Conservation (phyloP, 805 yeast genomes). For the Kregervanrija delftensis region DNA sequence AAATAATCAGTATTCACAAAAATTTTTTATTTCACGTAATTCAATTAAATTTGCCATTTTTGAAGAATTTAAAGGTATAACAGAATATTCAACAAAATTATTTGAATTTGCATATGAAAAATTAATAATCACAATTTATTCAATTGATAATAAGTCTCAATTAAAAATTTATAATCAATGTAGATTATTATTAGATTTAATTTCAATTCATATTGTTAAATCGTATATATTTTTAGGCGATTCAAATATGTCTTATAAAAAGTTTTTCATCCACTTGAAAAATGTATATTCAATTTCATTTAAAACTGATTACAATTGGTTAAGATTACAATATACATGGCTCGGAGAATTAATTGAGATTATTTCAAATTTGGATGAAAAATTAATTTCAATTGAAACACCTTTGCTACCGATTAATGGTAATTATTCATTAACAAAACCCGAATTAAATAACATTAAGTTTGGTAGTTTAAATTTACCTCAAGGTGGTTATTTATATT, state of each 20-base stretch:
- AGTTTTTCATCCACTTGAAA: conserved; percentile 57
- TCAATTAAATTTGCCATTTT: conserved; percentile 44
- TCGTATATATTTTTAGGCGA: conserved; percentile 53
- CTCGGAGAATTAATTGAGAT: conserved; percentile 49
- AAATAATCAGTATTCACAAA: conserved; percentile 16
- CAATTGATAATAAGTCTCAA: conserved; percentile 15
- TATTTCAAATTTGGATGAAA: conserved; percentile 32
- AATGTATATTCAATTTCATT: conserved; percentile 37
- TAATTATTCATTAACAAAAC: no score
- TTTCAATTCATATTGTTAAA: conserved; percentile 57
- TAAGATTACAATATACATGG: conserved; percentile 57
- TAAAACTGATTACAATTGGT: conserved; percentile 41
- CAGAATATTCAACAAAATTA: conserved; percentile 41
- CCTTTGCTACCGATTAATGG: conserved; percentile 26
- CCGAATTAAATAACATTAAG: conserved; percentile 4
- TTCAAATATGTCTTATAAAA: conserved; percentile 51
- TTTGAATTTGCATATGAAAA: conserved; percentile 50
- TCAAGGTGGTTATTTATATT: conserved; percentile 35
- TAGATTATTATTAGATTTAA: conserved; percentile 48
- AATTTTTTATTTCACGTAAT: conserved; percentile 43
- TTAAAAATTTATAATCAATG: conserved; percentile 35
- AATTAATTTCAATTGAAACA: conserved; percentile 31
- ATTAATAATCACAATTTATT: conserved; percentile 33
- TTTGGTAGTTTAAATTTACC: conserved; percentile 28
- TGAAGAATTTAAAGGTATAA: conserved; percentile 39